phyloP scores from a whole-genome alignment of 202 grass and related monocot genomes.

The Eragrostis tef region DNA sequence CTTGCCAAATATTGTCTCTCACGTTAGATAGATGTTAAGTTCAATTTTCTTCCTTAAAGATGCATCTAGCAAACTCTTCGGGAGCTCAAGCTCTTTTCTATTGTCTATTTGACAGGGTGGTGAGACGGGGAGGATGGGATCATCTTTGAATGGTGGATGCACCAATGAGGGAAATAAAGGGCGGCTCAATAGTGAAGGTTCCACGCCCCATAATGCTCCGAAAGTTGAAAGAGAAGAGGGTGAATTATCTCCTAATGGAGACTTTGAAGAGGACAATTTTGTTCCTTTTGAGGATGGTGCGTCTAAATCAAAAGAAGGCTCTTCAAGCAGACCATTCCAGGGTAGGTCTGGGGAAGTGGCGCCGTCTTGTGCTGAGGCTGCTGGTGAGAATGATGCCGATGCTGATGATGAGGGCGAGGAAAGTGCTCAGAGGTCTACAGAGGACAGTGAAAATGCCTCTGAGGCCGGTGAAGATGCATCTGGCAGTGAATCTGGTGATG shows the following conservation, averaged over 20 bases:
- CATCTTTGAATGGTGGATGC: constrained; percentile 56
- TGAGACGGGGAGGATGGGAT: constrained; percentile 41
- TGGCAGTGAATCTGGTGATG: constrained; percentile 72
- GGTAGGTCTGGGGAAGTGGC: constrained; percentile 55
- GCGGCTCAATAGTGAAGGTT: constrained; percentile 46
- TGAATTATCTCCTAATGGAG: constrained; percentile 89
- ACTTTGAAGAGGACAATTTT: constrained; percentile 90
- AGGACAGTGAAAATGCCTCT: constrained; percentile 84
- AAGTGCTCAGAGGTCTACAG: constrained; percentile 84
- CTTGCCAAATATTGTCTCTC: constrained; percentile 2
- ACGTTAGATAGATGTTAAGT: background rate
- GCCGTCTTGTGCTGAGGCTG: constrained; percentile 56
- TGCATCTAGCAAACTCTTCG: background rate
- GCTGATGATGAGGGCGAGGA: constrained; percentile 83
- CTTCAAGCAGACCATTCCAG: constrained; percentile 59
- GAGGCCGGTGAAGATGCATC: constrained; percentile 85
- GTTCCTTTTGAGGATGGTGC: constrained; percentile 65
- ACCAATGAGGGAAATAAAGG: constrained; percentile 58
- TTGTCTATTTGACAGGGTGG: constrained; percentile 49
- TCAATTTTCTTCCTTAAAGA: background rate
- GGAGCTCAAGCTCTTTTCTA: constrained; percentile 24
- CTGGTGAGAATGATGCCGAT: constrained; percentile 84
- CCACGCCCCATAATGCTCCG: constrained; percentile 45
- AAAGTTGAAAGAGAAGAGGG: constrained; percentile 97
- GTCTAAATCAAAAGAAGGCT: constrained; percentile 60